Evolutionary conservation across 2,329 filamentous ascomycete species (phyloP).

Genomic region (Aspergillus sp.): DNA sequence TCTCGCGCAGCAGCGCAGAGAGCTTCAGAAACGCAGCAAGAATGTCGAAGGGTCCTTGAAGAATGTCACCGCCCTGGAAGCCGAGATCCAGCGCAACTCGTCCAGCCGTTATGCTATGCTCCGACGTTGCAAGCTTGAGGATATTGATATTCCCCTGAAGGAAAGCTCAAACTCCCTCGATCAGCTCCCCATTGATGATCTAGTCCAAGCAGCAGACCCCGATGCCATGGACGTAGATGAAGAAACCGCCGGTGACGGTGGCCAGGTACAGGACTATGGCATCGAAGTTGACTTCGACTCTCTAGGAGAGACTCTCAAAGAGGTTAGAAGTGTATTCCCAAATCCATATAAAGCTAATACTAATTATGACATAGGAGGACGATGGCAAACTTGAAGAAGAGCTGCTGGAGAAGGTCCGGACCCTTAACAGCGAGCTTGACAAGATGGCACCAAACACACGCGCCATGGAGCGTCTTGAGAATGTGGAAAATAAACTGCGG

Average conservation of each 20-base stretch:
- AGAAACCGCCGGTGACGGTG: conserved; percentile 44
- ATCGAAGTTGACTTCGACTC: conserved; percentile 82
- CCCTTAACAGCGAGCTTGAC: conserved; percentile 73
- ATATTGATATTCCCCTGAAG: conserved; percentile 77
- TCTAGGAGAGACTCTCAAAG: conserved; percentile 76
- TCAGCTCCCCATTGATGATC: conserved; percentile 79
- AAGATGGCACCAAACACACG: conserved; percentile 97
- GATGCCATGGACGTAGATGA: conserved; percentile 94
- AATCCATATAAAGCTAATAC: conserved; percentile 1
- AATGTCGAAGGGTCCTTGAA: conserved; percentile 73
- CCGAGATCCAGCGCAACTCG: conserved; percentile 78
- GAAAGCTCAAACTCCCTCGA: conserved; percentile 69
- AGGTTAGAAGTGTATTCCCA: conserved; percentile 50
- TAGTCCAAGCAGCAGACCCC: conserved; percentile 66
- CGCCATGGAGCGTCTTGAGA: conserved; percentile 84
- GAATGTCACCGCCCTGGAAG: conserved; percentile 73
- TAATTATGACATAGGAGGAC: conserved; percentile 49
- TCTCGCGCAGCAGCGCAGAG: conserved; percentile 71
- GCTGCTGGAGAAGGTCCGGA: conserved; percentile 71
- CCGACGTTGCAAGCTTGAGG: conserved; percentile 86
- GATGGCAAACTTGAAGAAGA: conserved; percentile 68
- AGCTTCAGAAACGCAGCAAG: conserved; percentile 78
- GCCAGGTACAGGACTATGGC: conserved; percentile 77
- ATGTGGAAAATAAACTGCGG: conserved; percentile 75
- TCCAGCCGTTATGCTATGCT: conserved; percentile 79